A percentile compares a stretch with the other conserved stretches of the same genome.
These are phyloP conservation scores for Cercospora beticola DNA, from an alignment of 2,329 filamentous ascomycete genomes.

Conservation along the genomic window DNA sequence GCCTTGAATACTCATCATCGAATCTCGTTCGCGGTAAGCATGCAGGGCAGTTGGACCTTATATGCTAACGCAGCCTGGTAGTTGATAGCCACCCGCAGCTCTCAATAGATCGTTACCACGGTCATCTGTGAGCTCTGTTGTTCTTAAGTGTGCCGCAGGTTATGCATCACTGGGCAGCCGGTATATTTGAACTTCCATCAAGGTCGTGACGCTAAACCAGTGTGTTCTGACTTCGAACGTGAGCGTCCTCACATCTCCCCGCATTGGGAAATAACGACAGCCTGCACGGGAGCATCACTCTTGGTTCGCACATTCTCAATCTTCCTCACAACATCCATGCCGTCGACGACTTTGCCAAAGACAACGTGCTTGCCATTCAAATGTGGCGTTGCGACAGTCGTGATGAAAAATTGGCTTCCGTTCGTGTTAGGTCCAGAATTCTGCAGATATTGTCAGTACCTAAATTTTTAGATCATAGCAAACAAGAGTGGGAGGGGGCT, in stretches of 20 bases:
- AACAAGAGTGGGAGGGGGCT: background rate
- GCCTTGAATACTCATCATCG: background rate
- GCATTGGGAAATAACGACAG: slow-evolving; percentile 81
- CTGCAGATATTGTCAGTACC: slow-evolving; percentile 44
- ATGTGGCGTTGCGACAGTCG: slow-evolving; percentile 80
- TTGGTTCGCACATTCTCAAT: slow-evolving; percentile 88
- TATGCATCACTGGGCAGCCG: background rate
- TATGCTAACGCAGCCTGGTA: background rate
- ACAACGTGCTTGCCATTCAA: slow-evolving; percentile 93
- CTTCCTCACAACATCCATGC: slow-evolving; percentile 87
- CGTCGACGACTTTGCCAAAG: slow-evolving; percentile 85
- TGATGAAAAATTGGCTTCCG: slow-evolving; percentile 97
- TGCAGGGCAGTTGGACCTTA: background rate
- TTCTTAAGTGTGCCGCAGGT: background rate
- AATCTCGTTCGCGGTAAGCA: background rate
- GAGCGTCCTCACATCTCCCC: slow-evolving; percentile 73
- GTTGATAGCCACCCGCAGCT: background rate
- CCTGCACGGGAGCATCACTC: slow-evolving; percentile 79
- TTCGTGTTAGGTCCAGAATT: slow-evolving; percentile 92
- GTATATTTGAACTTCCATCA: background rate
- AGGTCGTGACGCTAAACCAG: background rate
- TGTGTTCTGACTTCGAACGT: background rate
- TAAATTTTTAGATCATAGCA: background rate
- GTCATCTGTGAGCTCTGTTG: background rate
- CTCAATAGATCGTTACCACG: background rate